A percentile compares a stretch with the other conserved stretches of the same genome.
phyloP scores from a whole-genome alignment of 108 stramenopile species.

The Cyclotella baltica region DNA sequence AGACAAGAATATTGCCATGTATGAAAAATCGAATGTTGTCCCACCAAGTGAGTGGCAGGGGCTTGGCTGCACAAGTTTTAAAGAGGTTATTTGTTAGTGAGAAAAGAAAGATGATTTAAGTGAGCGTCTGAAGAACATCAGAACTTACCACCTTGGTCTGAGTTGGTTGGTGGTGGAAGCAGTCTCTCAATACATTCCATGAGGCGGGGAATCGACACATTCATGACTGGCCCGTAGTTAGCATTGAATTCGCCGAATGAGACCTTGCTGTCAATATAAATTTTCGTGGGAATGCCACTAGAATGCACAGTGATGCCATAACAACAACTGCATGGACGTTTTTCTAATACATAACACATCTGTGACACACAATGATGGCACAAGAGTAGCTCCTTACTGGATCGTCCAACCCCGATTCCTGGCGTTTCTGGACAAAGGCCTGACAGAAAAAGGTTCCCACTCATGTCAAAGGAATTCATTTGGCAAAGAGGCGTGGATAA shows the following conservation, averaged over 20 bases:
- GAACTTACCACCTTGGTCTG: background rate
- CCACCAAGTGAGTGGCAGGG: conserved; percentile 56
- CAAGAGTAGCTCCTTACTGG: conserved; percentile 17
- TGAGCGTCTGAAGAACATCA: background rate
- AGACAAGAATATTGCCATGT: conserved; percentile 46
- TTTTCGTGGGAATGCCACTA: conserved; percentile 52
- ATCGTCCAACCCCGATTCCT: conserved; percentile 32
- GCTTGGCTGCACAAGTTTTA: background rate
- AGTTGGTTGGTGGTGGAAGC: conserved; percentile 45
- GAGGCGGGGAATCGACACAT: conserved; percentile 39
- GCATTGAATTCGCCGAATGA: conserved; percentile 28
- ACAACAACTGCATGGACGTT: conserved; percentile 18
- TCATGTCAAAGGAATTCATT: conserved; percentile 35
- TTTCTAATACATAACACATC: background rate
- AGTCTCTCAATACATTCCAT: conserved; percentile 50
- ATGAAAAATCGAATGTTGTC: conserved; percentile 57
- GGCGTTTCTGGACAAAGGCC: conserved; percentile 45
- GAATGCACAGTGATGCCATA: conserved; percentile 49
- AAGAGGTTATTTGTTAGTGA: background rate
- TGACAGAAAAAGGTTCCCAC: conserved; percentile 38
- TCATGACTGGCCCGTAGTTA: conserved; percentile 43
- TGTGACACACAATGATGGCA: conserved; percentile 34
- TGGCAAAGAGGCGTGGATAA: conserved; percentile 43
- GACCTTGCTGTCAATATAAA: conserved; percentile 46
- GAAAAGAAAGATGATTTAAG: too few species aligned